phyloP scores from a whole-genome alignment of 768 basidiomycete species.

The Boletus eberwhitei region DNA sequence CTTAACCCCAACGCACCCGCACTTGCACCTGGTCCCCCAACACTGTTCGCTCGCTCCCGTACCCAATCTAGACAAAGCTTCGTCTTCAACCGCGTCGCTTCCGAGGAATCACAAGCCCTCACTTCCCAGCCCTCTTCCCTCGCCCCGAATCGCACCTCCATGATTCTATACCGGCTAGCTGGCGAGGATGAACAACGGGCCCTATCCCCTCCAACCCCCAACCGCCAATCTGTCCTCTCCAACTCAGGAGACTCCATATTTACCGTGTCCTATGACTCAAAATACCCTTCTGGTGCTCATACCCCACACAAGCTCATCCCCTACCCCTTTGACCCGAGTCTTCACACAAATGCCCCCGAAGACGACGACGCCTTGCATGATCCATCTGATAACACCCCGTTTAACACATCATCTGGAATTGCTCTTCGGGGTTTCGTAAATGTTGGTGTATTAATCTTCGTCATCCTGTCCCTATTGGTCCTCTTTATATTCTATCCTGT shows the following conservation, averaged over 20 bases:
- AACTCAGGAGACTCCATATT: constrained; percentile 50
- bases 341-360: constrained; percentile 56
- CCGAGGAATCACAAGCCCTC: constrained; percentile 44
- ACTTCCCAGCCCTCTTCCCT: constrained; percentile 21
- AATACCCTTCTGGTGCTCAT: constrained; percentile 52
- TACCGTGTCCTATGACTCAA: constrained; percentile 53
- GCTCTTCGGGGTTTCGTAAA: constrained; percentile 60
- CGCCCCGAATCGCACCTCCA: constrained; percentile 45
- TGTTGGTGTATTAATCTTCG: constrained; percentile 59
- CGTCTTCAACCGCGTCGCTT: constrained; percentile 41
- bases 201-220: constrained; percentile 33
- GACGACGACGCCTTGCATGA: constrained; percentile 80
- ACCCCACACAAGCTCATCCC: constrained; percentile 47
- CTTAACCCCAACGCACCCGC: constrained; percentile 42
- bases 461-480: constrained; percentile 58
- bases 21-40: constrained; percentile 5
- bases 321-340: constrained; percentile 66
- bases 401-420: constrained; percentile 25
- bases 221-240: constrained; percentile 46
- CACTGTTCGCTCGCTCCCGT: constrained; percentile 32
- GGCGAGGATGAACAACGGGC: constrained; percentile 33
- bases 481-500: constrained; percentile 88
- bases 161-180: constrained; percentile 64
- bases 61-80: constrained; percentile 40
- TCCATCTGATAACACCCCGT: constrained; percentile 36